Percentiles rank a stretch among this genome's conserved stretches.
These are phyloP conservation scores for Microsporum ferrugineum DNA, from an alignment of 2,329 filamentous ascomycete genomes.

Conservation along the genomic window DNA sequence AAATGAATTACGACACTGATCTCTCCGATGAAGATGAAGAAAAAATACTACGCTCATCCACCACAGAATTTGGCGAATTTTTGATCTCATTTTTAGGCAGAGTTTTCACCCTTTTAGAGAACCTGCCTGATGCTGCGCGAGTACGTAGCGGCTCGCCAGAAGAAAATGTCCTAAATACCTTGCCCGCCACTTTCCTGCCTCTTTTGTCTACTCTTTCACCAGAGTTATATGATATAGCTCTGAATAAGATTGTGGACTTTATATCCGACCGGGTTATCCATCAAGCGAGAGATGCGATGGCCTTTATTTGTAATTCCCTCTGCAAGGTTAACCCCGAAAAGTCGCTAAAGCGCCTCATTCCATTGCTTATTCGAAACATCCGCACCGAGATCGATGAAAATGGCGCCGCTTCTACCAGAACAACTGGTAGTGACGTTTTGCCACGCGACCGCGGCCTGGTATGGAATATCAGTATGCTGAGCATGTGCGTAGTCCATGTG, in stretches of 20 bases:
- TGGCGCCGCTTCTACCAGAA: constrained; percentile 85
- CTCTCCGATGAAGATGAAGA: constrained; percentile 78
- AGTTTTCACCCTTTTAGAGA: constrained; percentile 90
- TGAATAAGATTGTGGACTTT: constrained; percentile 87
- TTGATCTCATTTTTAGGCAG: constrained; percentile 80
- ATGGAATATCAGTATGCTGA: constrained; percentile 94
- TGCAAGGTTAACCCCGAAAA: constrained; percentile 95
- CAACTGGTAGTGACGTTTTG: constrained; percentile 83
- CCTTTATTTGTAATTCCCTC: constrained; percentile 91
- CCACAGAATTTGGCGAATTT: constrained; percentile 87
- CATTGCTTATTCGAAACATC: constrained; percentile 81
- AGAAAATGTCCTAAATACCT: constrained; percentile 90
- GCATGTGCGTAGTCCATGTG: constrained; percentile 96
- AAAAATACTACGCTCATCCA: constrained; percentile 81
- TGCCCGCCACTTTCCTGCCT: constrained; percentile 83
- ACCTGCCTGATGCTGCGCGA: constrained; percentile 79
- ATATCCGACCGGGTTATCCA: constrained; percentile 91
- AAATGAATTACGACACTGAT: constrained; percentile 73
- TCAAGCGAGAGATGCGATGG: constrained; percentile 93
- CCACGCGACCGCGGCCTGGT: constrained; percentile 85
- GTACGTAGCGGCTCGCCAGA: constrained; percentile 85
- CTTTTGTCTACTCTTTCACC: constrained; percentile 83
- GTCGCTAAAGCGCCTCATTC: constrained; percentile 78
- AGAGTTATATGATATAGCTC: constrained; percentile 79
- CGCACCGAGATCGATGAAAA: constrained; percentile 96